A percentile compares a stretch with the other conserved stretches of the same genome.
Conservation (phyloP, 768 basidiomycete genomes). For the Tubosaeta brunneosetosa region DNA sequence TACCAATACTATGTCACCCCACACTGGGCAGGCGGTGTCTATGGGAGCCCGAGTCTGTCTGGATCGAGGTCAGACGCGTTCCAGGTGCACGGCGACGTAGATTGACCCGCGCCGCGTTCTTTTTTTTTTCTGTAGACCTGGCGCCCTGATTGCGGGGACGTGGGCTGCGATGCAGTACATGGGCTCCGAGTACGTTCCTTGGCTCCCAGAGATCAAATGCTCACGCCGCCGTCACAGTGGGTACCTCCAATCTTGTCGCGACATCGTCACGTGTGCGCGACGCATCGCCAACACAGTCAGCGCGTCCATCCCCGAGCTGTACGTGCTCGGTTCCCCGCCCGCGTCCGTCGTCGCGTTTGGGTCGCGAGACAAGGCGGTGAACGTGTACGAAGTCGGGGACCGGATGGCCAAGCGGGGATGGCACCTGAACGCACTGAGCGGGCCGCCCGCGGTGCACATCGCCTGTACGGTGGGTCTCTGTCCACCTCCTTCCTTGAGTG, state of each 20-base stretch:
- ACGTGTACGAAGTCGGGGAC: slow-evolving; percentile 89
- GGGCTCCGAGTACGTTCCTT: slow-evolving; percentile 65
- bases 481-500: not conserved
- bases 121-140: slow-evolving; percentile 58
- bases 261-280: slow-evolving; percentile 74
- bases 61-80: slow-evolving; percentile 67
- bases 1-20: slow-evolving; percentile 87
- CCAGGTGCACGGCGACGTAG: not conserved
- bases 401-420: slow-evolving; percentile 81
- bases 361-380: slow-evolving; percentile 47
- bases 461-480: slow-evolving; percentile 89
- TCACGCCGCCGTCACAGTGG: slow-evolving; percentile 46
- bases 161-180: slow-evolving; percentile 97
- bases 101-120: not conserved
- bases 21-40: slow-evolving; percentile 86
- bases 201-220: not conserved
- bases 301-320: slow-evolving; percentile 72
- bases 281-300: slow-evolving; percentile 64
- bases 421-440: slow-evolving; percentile 82
- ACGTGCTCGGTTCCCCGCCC: slow-evolving; percentile 83
- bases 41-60: slow-evolving; percentile 84
- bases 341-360: slow-evolving; percentile 91
- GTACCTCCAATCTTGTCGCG: slow-evolving; percentile 79
- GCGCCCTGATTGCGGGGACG: slow-evolving; percentile 87
- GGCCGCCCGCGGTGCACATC: slow-evolving; percentile 84